Percentiles rank a stretch among this genome's conserved stretches.
phyloP scores from a whole-genome alignment of 2,329 filamentous ascomycete genomes.

The Gnomoniopsis sp. region DNA sequence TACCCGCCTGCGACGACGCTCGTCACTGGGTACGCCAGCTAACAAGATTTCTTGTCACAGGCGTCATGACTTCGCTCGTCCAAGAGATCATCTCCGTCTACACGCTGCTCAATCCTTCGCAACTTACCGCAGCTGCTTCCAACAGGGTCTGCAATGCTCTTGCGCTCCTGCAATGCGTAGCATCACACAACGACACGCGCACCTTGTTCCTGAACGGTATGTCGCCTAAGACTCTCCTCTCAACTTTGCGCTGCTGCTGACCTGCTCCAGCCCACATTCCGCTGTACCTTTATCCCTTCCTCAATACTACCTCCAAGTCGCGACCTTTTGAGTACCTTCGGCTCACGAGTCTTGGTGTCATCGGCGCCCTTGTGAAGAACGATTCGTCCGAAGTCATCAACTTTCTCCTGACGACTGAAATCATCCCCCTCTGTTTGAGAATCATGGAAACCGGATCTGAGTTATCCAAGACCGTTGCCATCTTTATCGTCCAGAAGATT shows the following conservation, averaged over 20 bases:
- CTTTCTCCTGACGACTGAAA: constrained; percentile 96
- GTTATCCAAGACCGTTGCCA: constrained; percentile 96
- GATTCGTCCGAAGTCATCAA: constrained; percentile 99
- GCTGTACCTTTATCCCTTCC: constrained; percentile 94
- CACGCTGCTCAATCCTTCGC: constrained; percentile 90
- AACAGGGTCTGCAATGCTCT: constrained; percentile 98
- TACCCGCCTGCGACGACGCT: too few relatives aligned
- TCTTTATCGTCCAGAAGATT: constrained; percentile 99
- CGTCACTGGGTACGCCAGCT: neutral
- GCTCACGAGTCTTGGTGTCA: constrained; percentile 91
- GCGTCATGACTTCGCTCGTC: constrained; percentile 95
- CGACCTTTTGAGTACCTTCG: constrained; percentile 96
- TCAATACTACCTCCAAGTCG: constrained; percentile 98
- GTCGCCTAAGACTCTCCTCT: constrained; percentile 21
- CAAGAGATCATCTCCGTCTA: constrained; percentile 99
- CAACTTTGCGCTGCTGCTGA: neutral
- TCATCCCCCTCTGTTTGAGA: constrained; percentile 92
- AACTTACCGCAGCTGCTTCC: constrained; percentile 93
- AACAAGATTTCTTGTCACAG: constrained; percentile 41
- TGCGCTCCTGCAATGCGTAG: constrained; percentile 92
- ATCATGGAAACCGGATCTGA: constrained; percentile 99
- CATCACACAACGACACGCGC: constrained; percentile 93
- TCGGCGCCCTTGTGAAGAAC: constrained; percentile 96
- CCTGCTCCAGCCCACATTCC: constrained; percentile 78
- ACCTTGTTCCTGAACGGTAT: constrained; percentile 89